Evolutionary conservation across 192 early-diverging fungal species (phyloP).

Genomic region (Podochytrium sp.): DNA sequence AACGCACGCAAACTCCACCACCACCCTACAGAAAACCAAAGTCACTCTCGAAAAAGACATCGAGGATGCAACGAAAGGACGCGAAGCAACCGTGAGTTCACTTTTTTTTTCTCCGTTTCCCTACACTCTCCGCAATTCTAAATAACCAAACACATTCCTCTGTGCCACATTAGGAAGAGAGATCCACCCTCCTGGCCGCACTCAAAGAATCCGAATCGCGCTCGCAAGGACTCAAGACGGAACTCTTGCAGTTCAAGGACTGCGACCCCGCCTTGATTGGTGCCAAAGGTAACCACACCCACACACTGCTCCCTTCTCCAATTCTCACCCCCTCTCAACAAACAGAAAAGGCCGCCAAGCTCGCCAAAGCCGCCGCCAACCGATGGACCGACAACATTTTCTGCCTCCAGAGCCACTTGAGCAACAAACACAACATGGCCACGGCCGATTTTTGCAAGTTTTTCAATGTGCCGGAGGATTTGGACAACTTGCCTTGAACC

Average conservation of each 20-base stretch:
- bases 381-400: slow-evolving; percentile 75
- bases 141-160: not conserved
- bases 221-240: slow-evolving; percentile 48
- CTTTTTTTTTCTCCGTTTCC: not conserved
- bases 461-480: slow-evolving; percentile 75
- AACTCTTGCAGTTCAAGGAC: slow-evolving; percentile 72
- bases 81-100: slow-evolving; percentile 63
- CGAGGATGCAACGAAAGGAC: slow-evolving; percentile 54
- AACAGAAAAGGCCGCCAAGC: slow-evolving; percentile 58
- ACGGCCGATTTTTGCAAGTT: slow-evolving; percentile 48
- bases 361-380: slow-evolving; percentile 69
- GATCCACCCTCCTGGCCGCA: slow-evolving; percentile 52
- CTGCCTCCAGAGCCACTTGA: slow-evolving; percentile 76
- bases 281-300: slow-evolving; percentile 55
- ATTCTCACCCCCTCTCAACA: not conserved
- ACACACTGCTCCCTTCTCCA: too few species aligned
- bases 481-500: slow-evolving; percentile 57
- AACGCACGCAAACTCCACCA: too few species aligned
- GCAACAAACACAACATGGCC: slow-evolving; percentile 67
- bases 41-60: slow-evolving; percentile 51
- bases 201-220: slow-evolving; percentile 54
- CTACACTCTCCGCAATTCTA: not conserved
- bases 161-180: slow-evolving; percentile 55
- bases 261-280: slow-evolving; percentile 76
- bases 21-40: slow-evolving; percentile 33